Conservation (phyloP, 2,329 filamentous ascomycete species). For the Penicillium verrucosum region DNA sequence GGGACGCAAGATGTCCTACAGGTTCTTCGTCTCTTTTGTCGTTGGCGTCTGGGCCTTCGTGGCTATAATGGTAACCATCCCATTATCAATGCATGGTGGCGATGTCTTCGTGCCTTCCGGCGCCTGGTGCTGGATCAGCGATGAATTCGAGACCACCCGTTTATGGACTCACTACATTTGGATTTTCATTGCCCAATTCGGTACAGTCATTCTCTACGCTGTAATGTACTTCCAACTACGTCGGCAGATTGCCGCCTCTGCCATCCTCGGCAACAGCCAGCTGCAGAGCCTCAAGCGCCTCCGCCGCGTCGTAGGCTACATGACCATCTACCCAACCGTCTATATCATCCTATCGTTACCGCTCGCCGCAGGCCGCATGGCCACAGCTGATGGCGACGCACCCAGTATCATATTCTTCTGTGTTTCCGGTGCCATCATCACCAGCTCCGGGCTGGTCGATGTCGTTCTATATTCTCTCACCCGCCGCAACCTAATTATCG, state of each 20-base stretch:
- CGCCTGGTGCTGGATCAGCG: slow-evolving; percentile 54
- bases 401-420: slow-evolving; percentile 47
- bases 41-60: slow-evolving; percentile 48
- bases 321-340: slow-evolving; percentile 47
- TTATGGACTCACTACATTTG: slow-evolving; percentile 53
- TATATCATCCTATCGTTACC: slow-evolving; percentile 65
- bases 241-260: slow-evolving; percentile 41
- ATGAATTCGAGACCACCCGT: slow-evolving; percentile 42
- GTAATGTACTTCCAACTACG: slow-evolving; percentile 50
- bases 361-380: slow-evolving; percentile 51
- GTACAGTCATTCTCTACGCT: slow-evolving; percentile 48
- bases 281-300: slow-evolving; percentile 39
- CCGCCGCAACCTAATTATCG: slow-evolving; percentile 53
- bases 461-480: slow-evolving; percentile 58
- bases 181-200: slow-evolving; percentile 53
- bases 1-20: slow-evolving; percentile 47
- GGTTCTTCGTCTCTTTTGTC: slow-evolving; percentile 45
- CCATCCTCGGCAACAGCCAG: slow-evolving; percentile 36
- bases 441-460: slow-evolving; percentile 58
- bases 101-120: slow-evolving; percentile 49
- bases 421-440: slow-evolving; percentile 55
- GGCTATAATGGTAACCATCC: slow-evolving; percentile 47
- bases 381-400: slow-evolving; percentile 33
- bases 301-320: slow-evolving; percentile 46
- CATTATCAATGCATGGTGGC: slow-evolving; percentile 42